A percentile compares a stretch with the other conserved stretches of the same genome.
These are phyloP conservation scores for Lactifluus rugatus DNA, from an alignment of 768 basidiomycete genomes.

Conservation along the genomic window DNA sequence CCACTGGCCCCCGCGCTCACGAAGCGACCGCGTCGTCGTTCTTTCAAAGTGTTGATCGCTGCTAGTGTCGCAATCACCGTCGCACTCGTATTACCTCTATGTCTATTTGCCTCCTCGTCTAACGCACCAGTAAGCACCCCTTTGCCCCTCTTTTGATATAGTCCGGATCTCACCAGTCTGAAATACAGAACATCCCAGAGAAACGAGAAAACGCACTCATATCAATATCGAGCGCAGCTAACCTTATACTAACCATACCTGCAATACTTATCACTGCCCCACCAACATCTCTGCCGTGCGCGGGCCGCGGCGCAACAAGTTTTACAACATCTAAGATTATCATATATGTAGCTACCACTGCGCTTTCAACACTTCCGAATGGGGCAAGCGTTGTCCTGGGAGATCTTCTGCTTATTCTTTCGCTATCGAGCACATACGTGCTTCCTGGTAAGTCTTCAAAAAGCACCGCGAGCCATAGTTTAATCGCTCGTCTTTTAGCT, in stretches of 20 bases:
- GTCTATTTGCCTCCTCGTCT: constrained; percentile 43
- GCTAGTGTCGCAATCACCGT: constrained; percentile 41
- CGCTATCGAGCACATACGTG: constrained; percentile 49
- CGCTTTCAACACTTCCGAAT: constrained; percentile 38
- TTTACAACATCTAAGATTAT: constrained; percentile 40
- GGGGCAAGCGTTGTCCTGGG: constrained; percentile 33
- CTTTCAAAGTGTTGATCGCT: constrained; percentile 49
- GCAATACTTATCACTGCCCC: constrained; percentile 48
- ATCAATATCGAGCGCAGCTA: constrained; percentile 37
- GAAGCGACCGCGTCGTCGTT: constrained; percentile 41
- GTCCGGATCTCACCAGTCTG: constrained; percentile 5
- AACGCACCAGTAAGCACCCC: constrained; percentile 30
- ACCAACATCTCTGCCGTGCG: constrained; percentile 38
- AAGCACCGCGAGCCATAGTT: neutral
- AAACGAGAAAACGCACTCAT: constrained; percentile 29
- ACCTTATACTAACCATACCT: constrained; percentile 52
- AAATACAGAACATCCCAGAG: constrained; percentile 23
- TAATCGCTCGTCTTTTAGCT: constrained; percentile 30
- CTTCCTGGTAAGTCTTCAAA: constrained; percentile 40
- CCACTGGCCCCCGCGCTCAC: constrained; percentile 28
- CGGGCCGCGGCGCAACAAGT: constrained; percentile 31
- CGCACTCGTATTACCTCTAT: constrained; percentile 45
- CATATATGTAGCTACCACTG: constrained; percentile 33
- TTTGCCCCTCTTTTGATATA: constrained; percentile 7
- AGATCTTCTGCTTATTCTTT: constrained; percentile 40